phyloP scores from a whole-genome alignment of 345 rosid species.

The Cochlearia excelsa region DNA sequence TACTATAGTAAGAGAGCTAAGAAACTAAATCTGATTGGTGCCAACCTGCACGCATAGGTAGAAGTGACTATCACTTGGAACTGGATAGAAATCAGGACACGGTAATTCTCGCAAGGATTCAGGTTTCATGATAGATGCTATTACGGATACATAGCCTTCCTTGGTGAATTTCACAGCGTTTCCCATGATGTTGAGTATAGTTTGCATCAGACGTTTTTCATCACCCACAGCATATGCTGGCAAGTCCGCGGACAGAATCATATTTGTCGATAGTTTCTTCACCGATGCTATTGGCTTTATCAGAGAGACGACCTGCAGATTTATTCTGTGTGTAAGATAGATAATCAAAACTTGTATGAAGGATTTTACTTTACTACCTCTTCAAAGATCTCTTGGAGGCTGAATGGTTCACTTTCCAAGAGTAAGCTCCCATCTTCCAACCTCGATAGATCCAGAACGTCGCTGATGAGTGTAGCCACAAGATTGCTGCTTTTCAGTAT shows the following conservation, averaged over 20 bases:
- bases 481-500: conserved; percentile 89
- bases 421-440: conserved; percentile 92
- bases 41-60: conserved; percentile 76
- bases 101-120: conserved; percentile 69
- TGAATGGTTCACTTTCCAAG: conserved; percentile 55
- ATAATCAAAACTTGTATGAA: too few species aligned
- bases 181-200: conserved; percentile 69
- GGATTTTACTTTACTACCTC: conserved; percentile 48
- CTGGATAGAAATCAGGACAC: conserved; percentile 61
- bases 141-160: conserved; percentile 69
- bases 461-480: conserved; percentile 76
- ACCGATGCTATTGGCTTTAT: conserved; percentile 79
- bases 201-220: conserved; percentile 84
- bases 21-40: not conserved
- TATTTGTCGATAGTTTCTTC: conserved; percentile 63
- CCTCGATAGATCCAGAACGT: conserved; percentile 86
- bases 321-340: not conserved
- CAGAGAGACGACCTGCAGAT: conserved; percentile 58
- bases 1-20: not conserved
- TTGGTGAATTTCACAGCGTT: conserved; percentile 96
- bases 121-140: conserved; percentile 72
- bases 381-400: conserved; percentile 61
- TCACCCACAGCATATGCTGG: conserved; percentile 79
- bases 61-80: conserved; percentile 61
- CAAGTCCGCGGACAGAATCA: conserved; percentile 67